Evolutionary conservation across 495 filamentous ascomycete genomes (phyloP).

Genomic region (Amorphotheca resinae): DNA sequence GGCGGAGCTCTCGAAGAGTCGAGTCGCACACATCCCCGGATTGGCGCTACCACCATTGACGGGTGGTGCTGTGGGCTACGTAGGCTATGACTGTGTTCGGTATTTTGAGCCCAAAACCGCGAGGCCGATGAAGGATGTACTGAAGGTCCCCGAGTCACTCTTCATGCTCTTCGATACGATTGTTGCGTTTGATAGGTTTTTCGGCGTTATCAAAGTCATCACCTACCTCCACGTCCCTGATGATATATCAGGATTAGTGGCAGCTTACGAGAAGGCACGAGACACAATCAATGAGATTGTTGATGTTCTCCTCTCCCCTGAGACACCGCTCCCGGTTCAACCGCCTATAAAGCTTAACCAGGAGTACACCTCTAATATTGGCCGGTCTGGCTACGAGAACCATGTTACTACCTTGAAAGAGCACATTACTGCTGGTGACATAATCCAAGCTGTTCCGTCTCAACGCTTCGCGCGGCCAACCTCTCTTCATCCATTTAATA

Average conservation of each 20-base stretch:
- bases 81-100: slow-evolving; percentile 91
- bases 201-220: slow-evolving; percentile 79
- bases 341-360: slow-evolving; percentile 56
- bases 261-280: slow-evolving; percentile 54
- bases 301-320: slow-evolving; percentile 51
- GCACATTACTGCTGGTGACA: slow-evolving; percentile 83
- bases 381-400: slow-evolving; percentile 69
- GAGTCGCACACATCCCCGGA: slow-evolving; percentile 68
- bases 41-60: slow-evolving; percentile 71
- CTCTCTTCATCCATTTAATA: slow-evolving; percentile 88
- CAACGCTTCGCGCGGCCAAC: slow-evolving; percentile 87
- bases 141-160: slow-evolving; percentile 79
- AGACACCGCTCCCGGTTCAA: slow-evolving; percentile 67
- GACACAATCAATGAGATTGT: slow-evolving; percentile 51
- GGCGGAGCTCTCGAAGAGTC: slow-evolving; percentile 60
- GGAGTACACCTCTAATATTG: slow-evolving; percentile 88
- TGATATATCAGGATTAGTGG: slow-evolving; percentile 31
- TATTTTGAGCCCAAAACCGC: slow-evolving; percentile 95
- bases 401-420: slow-evolving; percentile 73
- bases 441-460: slow-evolving; percentile 94
- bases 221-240: slow-evolving; percentile 65
- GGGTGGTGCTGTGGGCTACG: slow-evolving; percentile 89
- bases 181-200: slow-evolving; percentile 90
- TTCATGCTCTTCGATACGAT: slow-evolving; percentile 99
- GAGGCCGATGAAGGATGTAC: slow-evolving; percentile 72